phyloP scores from a whole-genome alignment of 805 yeast genomes.

The Pichia exigua region DNA sequence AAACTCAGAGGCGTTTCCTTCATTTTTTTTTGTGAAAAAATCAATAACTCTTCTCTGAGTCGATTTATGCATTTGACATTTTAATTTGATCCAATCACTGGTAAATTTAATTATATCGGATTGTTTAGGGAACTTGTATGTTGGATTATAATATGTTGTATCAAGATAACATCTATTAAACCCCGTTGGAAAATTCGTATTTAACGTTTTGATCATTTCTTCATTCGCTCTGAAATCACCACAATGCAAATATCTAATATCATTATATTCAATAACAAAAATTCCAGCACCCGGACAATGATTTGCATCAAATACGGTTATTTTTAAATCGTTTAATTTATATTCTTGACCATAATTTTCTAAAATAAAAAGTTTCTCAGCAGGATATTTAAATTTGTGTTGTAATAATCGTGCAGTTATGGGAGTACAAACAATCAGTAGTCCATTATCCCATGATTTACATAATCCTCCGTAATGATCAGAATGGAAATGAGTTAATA shows the following conservation, averaged over 20 bases:
- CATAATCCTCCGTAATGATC: constrained; percentile 90
- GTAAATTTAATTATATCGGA: constrained; percentile 53
- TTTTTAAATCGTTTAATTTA: constrained; percentile 36
- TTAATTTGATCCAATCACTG: constrained; percentile 40
- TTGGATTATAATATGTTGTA: constrained; percentile 80
- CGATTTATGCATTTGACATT: constrained; percentile 16
- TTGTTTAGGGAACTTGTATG: constrained; percentile 73
- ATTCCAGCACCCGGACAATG: constrained; percentile 96
- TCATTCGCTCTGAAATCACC: constrained; percentile 83
- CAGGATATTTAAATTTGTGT: constrained; percentile 47
- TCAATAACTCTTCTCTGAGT: constrained; percentile 32
- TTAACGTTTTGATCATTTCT: constrained; percentile 37
- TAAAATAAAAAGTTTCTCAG: constrained; percentile 29
- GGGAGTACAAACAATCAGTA: constrained; percentile 58
- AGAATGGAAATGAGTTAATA: constrained; percentile 80
- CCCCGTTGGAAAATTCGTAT: constrained; percentile 11
- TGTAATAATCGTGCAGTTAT: constrained; percentile 56
- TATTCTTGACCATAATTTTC: constrained; percentile 33
- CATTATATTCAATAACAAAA: constrained; percentile 53
- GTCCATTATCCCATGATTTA: constrained; percentile 66
- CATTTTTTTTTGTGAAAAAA: constrained; percentile 19
- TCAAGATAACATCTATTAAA: constrained; percentile 72
- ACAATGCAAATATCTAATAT: constrained; percentile 57
- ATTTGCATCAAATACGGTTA: constrained; percentile 72
- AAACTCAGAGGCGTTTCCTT: constrained; percentile 14